Base-by-base conservation (phyloP, 176 grass and related monocot species). In the Microstegium vimineum region DNA sequence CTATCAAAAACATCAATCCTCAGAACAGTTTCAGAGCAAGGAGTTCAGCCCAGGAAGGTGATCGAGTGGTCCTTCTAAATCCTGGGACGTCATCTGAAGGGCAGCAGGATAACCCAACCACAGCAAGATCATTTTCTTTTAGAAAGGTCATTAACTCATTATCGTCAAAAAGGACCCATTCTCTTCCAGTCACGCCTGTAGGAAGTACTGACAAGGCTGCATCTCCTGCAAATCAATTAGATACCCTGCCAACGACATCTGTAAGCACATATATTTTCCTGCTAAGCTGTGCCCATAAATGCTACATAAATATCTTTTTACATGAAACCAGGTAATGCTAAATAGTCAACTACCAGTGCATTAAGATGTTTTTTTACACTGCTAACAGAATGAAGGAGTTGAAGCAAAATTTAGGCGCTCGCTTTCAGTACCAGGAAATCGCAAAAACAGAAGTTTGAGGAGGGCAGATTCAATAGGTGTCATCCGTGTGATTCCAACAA, bases 361-460 rank as follows among this genome's bases (percentile, higher is more conserved):
- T 10, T 28, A 79, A 51, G 11, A 35, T 78, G 43, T 60, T 30
- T 81, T 33, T 51, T 33, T 36, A 26, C 10, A 11, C 66, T 86
- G 43, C 56, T 84, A 76, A 22, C 84, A 90, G 77, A 89, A 90
- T 66, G 68, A 81, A 69, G 93, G 93, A 74, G 75, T 64, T 43
- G 80, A 90, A 81, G 83, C 89, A 88, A 84, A 93, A 84, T 90
- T 99, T 60, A 99, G 83, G 75, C 90, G 96, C 11, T 95, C 96
- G 1, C 89, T 99, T 71, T 99, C 96, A 77, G 93, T 94, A 28
- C 95, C 93, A 62, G 96, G 89, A 73, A 90, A 95, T 90, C 84
- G 67, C 41, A 99, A 99, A 87, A 90, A 81, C 80, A 85, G 61
- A 45, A 88, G 93, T 85, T 85, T 99, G 41, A 85, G 85, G 84